These are phyloP conservation scores for Citropsis articulata DNA, from an alignment of 345 rosid species.

Conservation along the genomic window DNA sequence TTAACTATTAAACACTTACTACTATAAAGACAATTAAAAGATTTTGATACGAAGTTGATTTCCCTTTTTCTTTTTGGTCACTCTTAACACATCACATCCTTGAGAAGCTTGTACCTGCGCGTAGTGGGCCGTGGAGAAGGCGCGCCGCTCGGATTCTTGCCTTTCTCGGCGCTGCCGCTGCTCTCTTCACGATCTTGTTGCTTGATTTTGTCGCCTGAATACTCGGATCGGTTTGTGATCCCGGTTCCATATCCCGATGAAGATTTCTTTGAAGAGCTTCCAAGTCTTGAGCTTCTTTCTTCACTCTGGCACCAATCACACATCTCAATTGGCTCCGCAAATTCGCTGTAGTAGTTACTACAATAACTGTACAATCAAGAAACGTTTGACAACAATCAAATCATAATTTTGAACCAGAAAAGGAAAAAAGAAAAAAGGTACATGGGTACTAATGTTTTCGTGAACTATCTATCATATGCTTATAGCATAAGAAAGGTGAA, in stretches of 20 bases:
- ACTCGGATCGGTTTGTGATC: conserved; percentile 51
- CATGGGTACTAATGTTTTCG: not conserved
- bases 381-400: not conserved
- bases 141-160: conserved; percentile 44
- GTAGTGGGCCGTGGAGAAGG: conserved; percentile 82
- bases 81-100: conserved; percentile 88
- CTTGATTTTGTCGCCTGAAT: conserved; percentile 55
- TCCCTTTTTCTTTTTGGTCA: not conserved
- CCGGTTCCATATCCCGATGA: conserved; percentile 29
- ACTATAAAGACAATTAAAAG: conserved; percentile 11
- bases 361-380: conserved; percentile 58
- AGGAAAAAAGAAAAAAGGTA: not conserved
- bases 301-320: conserved; percentile 97
- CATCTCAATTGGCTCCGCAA: conserved; percentile 52
- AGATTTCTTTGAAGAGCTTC: conserved; percentile 47
- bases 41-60: not conserved
- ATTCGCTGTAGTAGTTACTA: conserved; percentile 78
- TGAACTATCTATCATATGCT: not conserved
- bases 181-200: conserved; percentile 47
- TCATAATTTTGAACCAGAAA: not conserved
- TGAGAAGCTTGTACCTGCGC: conserved; percentile 99
- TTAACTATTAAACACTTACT: conserved; percentile 17
- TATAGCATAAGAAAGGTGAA: conserved; percentile 4
- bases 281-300: conserved; percentile 40
- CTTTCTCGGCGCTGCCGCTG: conserved; percentile 34